Base-by-base conservation (phyloP, 2,329 filamentous ascomycete species). In the Sphaerostilbella broomeana region DNA sequence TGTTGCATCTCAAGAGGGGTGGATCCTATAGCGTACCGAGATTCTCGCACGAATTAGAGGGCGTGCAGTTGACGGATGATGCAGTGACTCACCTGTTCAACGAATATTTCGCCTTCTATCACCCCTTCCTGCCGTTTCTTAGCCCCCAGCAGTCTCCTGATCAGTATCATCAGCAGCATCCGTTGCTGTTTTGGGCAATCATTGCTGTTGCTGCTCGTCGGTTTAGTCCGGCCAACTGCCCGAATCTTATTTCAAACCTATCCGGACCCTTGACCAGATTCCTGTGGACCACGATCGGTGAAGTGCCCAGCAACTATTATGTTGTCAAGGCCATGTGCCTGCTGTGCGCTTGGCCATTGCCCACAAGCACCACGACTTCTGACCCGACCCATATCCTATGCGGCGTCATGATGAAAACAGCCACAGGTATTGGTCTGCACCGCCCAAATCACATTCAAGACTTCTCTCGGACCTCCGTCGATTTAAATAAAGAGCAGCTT, bases 331-430 rank as follows among this genome's bases (percentile, higher is more conserved):
- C 84, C 2, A 68, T 90, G 50, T 88, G 84, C 53, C 63, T 92
- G 41, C 63, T 89, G 28, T 90, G 85, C 59, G 85, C 82, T 5
- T 92, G 85, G 85, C 85, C 86, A 5, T 63, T 90, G 25, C 86
- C 86, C 1, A 86, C 81, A n/a, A 87, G 82, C 60, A 86, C 81
- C 5, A 87, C 84, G 1, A 81, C 82, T 5, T 80, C 81, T 6
- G 86, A 92, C 50, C 84, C 84, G 3, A 90, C 85, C 2, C 86
- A 89, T 56, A 88, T 86, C 57, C 67, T 89, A 13, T 82, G 81
- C 50, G 85, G 86, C 37, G 77, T 87, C 45, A 87, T 90, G 83
- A 88, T 90, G 77, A 87, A 89, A 63, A 78, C 85, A 16, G 86
- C 86, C 7, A 88, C 86, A 48, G 84, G 86, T 48, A 87, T 89